Evolutionary conservation across 768 basidiomycete genomes (phyloP).

Genomic region (Termitomyces heimii): DNA sequence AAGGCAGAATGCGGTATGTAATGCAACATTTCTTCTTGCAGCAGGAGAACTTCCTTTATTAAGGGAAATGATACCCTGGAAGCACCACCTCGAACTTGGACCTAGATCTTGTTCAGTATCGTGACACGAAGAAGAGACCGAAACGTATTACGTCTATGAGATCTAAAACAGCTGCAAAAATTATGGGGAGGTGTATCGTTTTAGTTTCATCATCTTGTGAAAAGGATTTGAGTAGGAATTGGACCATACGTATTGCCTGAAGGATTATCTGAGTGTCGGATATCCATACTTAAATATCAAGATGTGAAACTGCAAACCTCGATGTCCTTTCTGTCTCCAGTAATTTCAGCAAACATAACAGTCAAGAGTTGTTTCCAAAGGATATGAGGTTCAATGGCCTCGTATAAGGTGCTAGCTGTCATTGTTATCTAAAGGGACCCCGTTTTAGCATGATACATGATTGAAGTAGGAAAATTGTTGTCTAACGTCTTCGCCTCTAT

Average conservation of each 20-base stretch:
- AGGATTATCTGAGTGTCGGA: not conserved
- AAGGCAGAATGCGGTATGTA: constrained; percentile 46
- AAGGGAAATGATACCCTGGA: constrained; percentile 26
- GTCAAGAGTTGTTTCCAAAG: constrained; percentile 77
- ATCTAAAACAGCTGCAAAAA: constrained; percentile 67
- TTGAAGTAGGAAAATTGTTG: not conserved
- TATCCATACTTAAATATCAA: not conserved
- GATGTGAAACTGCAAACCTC: constrained; percentile 34
- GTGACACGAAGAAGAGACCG: not conserved
- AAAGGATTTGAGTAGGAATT: constrained; percentile 71
- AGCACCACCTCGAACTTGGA: constrained; percentile 29
- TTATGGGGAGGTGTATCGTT: constrained; percentile 72
- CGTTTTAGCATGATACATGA: not conserved
- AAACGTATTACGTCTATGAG: constrained; percentile 46
- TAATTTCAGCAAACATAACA: constrained; percentile 50
- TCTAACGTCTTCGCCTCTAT: constrained; percentile 60
- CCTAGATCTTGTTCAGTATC: constrained; percentile 18
- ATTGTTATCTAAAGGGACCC: constrained; percentile 48
- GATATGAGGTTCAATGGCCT: constrained; percentile 85
- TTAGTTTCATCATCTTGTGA: constrained; percentile 87
- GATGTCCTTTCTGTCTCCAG: constrained; percentile 29
- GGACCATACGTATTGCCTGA: constrained; percentile 62
- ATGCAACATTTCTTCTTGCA: constrained; percentile 48
- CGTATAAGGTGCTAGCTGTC: constrained; percentile 86
- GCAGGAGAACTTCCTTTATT: constrained; percentile 36